Percentiles rank a stretch among this genome's conserved stretches.
Evolutionary conservation across 2,329 filamentous ascomycete genomes (phyloP).

Genomic region (Acrocalymma vagum): DNA sequence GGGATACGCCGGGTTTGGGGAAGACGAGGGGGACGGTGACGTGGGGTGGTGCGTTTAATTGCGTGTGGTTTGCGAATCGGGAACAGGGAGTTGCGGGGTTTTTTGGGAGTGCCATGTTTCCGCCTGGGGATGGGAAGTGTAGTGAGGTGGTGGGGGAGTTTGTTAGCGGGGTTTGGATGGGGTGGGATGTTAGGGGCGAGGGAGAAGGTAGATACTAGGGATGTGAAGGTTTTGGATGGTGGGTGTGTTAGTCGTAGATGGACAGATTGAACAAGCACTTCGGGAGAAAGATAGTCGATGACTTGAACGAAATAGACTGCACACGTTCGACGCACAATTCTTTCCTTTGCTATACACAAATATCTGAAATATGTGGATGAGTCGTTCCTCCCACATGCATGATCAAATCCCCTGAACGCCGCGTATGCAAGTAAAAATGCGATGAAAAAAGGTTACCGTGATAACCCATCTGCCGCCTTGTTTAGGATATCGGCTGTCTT

Average conservation of each 20-base stretch:
- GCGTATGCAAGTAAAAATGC: constrained; percentile 6
- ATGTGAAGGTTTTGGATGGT: too few relatives aligned
- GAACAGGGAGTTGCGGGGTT: constrained; percentile 19
- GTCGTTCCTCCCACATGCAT: too few relatives aligned
- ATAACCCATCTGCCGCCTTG: constrained; percentile 63
- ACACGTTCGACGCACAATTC: too few relatives aligned
- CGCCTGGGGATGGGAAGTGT: constrained; percentile 15
- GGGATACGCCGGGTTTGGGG: constrained; percentile 14
- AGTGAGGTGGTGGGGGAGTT: constrained; percentile 16
- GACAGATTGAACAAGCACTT: too few relatives aligned
- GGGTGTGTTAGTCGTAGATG: too few relatives aligned
- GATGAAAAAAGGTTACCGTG: constrained; percentile 1
- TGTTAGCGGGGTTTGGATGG: constrained; percentile 22
- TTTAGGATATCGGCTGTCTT: constrained; percentile 75
- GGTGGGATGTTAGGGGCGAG: too few relatives aligned
- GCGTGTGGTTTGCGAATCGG: constrained; percentile 24
- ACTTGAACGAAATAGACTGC: too few relatives aligned
- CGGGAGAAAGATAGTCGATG: too few relatives aligned
- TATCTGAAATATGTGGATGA: too few relatives aligned
- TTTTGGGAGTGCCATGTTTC: constrained; percentile 20
- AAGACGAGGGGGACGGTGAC: constrained; percentile 19
- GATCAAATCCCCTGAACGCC: too few relatives aligned
- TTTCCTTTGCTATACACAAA: too few relatives aligned
- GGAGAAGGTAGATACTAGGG: too few relatives aligned
- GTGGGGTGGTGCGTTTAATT: constrained; percentile 25